A percentile compares a stretch with the other conserved stretches of the same genome.
These are phyloP conservation scores for Venturia carpophila DNA, from an alignment of 2,329 filamentous ascomycete species.

Conservation along the genomic window DNA sequence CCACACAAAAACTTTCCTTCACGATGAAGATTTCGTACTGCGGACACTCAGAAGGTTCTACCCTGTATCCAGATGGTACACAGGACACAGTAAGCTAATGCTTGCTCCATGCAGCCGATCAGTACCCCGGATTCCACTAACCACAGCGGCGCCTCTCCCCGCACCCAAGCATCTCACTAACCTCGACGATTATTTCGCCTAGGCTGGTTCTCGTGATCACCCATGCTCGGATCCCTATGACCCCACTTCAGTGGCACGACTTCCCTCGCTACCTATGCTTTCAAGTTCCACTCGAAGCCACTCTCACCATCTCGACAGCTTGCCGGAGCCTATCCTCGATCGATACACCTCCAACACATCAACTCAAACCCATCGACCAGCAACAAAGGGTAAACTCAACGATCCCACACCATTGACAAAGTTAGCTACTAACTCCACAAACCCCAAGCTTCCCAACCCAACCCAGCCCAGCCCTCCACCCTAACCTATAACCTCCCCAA, in stretches of 20 bases:
- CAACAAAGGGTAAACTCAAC: too few relatives aligned
- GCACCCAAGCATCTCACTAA: background rate
- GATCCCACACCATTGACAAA: too few relatives aligned
- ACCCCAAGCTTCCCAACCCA: too few relatives aligned
- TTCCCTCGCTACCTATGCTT: background rate
- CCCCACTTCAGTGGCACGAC: background rate
- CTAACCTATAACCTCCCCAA: too few relatives aligned
- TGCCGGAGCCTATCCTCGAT: background rate
- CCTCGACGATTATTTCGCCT: background rate
- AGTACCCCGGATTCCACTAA: background rate
- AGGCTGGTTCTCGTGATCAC: slow-evolving; percentile 2
- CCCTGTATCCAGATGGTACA: background rate
- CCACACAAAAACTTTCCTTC: background rate
- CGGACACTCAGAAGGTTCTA: background rate
- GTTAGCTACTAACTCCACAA: too few relatives aligned
- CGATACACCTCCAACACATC: background rate
- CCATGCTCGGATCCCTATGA: background rate
- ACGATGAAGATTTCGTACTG: background rate
- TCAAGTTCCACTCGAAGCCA: background rate
- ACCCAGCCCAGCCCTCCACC: too few relatives aligned
- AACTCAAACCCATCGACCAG: too few relatives aligned
- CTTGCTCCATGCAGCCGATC: background rate
- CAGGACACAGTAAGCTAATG: background rate
- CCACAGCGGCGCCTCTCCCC: background rate
- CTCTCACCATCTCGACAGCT: background rate